phyloP scores from a whole-genome alignment of 2,329 filamentous ascomycete genomes.

The Colletotrichum lupini region DNA sequence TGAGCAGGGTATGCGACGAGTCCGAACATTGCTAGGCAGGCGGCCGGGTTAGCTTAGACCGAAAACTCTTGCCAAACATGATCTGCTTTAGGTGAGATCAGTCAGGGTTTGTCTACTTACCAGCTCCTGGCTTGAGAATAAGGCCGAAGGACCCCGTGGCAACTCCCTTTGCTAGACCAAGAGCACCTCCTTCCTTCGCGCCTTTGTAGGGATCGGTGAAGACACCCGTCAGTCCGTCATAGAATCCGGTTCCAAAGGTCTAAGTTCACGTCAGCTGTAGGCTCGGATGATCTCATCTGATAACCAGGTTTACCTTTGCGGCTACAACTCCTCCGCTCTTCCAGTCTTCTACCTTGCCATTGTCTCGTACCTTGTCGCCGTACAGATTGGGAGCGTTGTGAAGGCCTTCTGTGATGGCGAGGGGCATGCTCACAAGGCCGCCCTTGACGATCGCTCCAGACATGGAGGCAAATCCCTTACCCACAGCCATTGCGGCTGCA shows the following conservation, averaged over 20 bases:
- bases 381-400: slow-evolving; percentile 47
- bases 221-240: slow-evolving; percentile 44
- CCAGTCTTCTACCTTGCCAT: slow-evolving; percentile 46
- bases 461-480: slow-evolving; percentile 40
- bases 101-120: too few relatives aligned
- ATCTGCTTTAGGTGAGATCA: neutral
- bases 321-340: slow-evolving; percentile 45
- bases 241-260: slow-evolving; percentile 41
- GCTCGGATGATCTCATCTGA: rapidly evolving
- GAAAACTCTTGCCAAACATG: neutral
- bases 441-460: slow-evolving; percentile 44
- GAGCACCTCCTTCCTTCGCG: slow-evolving; percentile 43
- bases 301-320: slow-evolving; percentile 37
- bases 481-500: slow-evolving; percentile 20
- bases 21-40: slow-evolving; percentile 37
- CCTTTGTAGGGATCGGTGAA: slow-evolving; percentile 45
- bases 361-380: slow-evolving; percentile 46
- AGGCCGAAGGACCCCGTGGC: slow-evolving; percentile 45
- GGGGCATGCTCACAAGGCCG: slow-evolving; percentile 47
- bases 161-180: slow-evolving; percentile 46
- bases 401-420: slow-evolving; percentile 49
- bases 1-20: slow-evolving; percentile 46
- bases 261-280: neutral
- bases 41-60: slow-evolving; percentile 11
- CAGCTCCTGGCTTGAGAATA: slow-evolving; percentile 39